Base-by-base conservation (phyloP, 306 rosid species). In the Prunus dulcis region DNA sequence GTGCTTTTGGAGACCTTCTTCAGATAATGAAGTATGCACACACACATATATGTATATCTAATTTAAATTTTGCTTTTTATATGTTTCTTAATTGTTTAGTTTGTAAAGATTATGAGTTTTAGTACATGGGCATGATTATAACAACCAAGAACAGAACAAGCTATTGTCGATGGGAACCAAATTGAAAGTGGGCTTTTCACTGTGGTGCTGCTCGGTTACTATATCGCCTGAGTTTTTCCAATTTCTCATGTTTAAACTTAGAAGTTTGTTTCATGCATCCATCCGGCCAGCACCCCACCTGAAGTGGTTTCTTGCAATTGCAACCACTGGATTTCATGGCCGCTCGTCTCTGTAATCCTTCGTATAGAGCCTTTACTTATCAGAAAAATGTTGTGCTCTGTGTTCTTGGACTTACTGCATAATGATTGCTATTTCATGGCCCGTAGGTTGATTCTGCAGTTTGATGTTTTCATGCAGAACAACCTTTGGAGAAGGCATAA, bases 1-100 rank as follows among this genome's bases (percentile, higher is more conserved):
- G 89, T 32, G 98, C 98, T 81, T 94, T 86, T 56, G 96, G 92
- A 25, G 98, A 92, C 34, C 92, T 92, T 82, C 93, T 94, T 78
- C 86, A 84, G 74, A 71, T 92, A 74, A 88, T 90, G 95, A 91
- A 87, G 98, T 93, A 93, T 63, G 86, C 13, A 41, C 43, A 22
- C 22, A 5, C 63, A n/a, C 14, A 25, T 12, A 46, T 9, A 46
- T 46, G 3, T 46, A 11, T 51, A 15, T 46, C n/a, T 51, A 51
- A 69, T 51, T 30, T 34, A 22, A 69, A 49, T 19, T 27, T 32
- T n/a, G 27, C 18, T 11, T 69, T 64, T 11, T 71, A 27, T 63
- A 19, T n/a, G 25, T 45, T 15, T 28, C 22, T 64, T 55, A 18
- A 18, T 51, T 17, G 19, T 55, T 51, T 51, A 18, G 60, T 17